phyloP scores from a whole-genome alignment of 1,139 yeast species.

The Candida albicans region DNA sequence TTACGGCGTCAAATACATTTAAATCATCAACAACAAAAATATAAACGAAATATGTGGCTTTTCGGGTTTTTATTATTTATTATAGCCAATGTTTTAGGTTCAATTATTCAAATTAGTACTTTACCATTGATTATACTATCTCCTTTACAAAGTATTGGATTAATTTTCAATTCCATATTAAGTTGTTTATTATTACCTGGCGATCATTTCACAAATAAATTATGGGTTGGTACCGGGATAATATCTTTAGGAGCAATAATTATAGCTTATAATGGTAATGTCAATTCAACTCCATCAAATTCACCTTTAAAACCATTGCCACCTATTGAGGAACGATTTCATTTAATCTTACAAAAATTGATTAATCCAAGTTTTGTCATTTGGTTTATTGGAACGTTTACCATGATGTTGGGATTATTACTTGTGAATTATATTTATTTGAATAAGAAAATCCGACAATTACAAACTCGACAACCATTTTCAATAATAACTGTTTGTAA shows the following conservation, averaged over 20 bases:
- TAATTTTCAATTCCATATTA: conserved; percentile 74
- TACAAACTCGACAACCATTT: conserved; percentile 9
- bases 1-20: conserved; percentile 13
- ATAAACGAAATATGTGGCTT: conserved; percentile 71
- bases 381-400: conserved; percentile 43
- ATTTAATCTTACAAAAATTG: conserved; percentile 27
- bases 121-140: conserved; percentile 77
- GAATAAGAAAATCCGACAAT: conserved; percentile 7
- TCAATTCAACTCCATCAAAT: conserved; percentile 15
- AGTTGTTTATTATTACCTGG: conserved; percentile 69
- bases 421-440: conserved; percentile 21
- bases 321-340: conserved; percentile 26
- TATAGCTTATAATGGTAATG: conserved; percentile 71
- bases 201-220: conserved; percentile 61
- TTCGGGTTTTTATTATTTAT: conserved; percentile 71
- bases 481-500: conserved; percentile 11
- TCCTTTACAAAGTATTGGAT: conserved; percentile 84
- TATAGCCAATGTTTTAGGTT: conserved; percentile 74
- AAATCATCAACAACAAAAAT: conserved; percentile 33
- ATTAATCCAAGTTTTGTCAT: conserved; percentile 28
- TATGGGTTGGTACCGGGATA: conserved; percentile 64
- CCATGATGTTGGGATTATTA: conserved; percentile 27
- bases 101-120: conserved; percentile 80
- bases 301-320: conserved; percentile 24
- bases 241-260: conserved; percentile 75